Percentiles rank a stretch among this genome's conserved stretches.
Conservation (phyloP, 2,329 filamentous ascomycete genomes). For the Fusarium irregulare region DNA sequence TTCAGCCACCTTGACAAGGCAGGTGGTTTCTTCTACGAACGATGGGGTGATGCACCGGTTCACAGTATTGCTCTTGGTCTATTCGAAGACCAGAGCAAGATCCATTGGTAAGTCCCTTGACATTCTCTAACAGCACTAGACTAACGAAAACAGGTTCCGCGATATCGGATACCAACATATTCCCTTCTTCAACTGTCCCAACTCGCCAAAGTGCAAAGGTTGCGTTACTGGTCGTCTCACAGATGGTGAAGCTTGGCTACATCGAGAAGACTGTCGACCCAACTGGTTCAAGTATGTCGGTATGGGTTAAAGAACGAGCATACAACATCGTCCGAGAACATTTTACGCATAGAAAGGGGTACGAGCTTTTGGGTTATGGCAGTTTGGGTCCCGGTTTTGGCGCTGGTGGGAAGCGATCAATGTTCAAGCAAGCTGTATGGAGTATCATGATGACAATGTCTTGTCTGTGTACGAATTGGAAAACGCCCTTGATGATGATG, state of each 20-base stretch:
- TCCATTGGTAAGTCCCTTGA: conserved; percentile 81
- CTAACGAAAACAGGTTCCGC: conserved; percentile 78
- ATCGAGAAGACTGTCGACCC: conserved; percentile 91
- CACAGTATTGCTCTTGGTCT: conserved; percentile 93
- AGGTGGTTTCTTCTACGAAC: conserved; percentile 97
- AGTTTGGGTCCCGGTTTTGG: conserved; percentile 29
- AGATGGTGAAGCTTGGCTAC: conserved; percentile 85
- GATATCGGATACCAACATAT: conserved; percentile 99
- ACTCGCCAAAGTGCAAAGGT: conserved; percentile 90
- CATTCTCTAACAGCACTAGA: neutral
- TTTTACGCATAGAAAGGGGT: conserved; percentile 24
- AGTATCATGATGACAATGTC: conserved; percentile 20
- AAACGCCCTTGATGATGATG: conserved; percentile 32
- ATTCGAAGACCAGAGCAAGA: conserved; percentile 89
- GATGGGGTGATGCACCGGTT: conserved; percentile 97
- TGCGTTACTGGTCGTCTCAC: conserved; percentile 90
- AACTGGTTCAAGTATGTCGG: conserved; percentile 98
- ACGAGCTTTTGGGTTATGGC: conserved; percentile 11
- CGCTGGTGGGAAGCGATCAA: conserved; percentile 33
- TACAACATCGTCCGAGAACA: conserved; percentile 20
- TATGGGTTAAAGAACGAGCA: conserved; percentile 67
- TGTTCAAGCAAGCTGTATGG: conserved; percentile 18
- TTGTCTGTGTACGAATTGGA: conserved; percentile 26
- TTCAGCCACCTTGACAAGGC: conserved; percentile 97
- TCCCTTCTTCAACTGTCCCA: conserved; percentile 98